Evolutionary conservation across 352 stramenopile species (phyloP), one percentile per base, ranked within the genome.

Genomic region (Phytopythium montanum): DNA sequence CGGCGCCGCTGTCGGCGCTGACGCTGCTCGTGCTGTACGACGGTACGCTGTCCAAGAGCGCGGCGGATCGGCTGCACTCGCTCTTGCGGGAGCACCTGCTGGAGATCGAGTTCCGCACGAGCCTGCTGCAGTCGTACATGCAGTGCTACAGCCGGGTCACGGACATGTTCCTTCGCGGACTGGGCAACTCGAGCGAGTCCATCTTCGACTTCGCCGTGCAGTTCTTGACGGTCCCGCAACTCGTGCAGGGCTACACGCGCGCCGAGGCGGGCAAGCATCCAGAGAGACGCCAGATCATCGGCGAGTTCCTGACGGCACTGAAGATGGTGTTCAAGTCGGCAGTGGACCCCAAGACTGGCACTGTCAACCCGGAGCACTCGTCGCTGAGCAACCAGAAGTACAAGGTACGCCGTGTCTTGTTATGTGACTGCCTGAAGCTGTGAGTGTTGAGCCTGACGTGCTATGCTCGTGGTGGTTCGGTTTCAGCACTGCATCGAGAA

Each of bases 181-280:
- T 95, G 7, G 87, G 83, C 6, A 92, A 92, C 31, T 88, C 83
- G 16, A 90, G 73, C 56, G 87, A 95, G 55, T 91, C 81, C 2
- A 92, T 95, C 62, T 94, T 95, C 59, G 87, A 95, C 62, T 95
- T 95, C 60, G 87, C 85, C 7, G 86, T 92, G 26, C 87, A 95
- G 58, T 90, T 95, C 33, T 65, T 95, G 28, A 95, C 87, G 0
- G 85, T 94, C 1, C 85, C 87, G 18, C 81, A 88, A 55, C 70
- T 95, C 29, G 80, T 92, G 19, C 80, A 88, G 65, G 75, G 83
- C 6, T 94, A 95, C 62, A 90, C 81, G 2, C 74, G 74, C 25
- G 68, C 61, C n/a, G 82, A 89, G 76, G 67, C 68, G 3, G 49
- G 65, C 12, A 55, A 68, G 29, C 69, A 91, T 53, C 72, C 70